Evolutionary conservation across 1,284 basidiomycete genomes (phyloP).

Genomic region (Retiboletus fuscus): DNA sequence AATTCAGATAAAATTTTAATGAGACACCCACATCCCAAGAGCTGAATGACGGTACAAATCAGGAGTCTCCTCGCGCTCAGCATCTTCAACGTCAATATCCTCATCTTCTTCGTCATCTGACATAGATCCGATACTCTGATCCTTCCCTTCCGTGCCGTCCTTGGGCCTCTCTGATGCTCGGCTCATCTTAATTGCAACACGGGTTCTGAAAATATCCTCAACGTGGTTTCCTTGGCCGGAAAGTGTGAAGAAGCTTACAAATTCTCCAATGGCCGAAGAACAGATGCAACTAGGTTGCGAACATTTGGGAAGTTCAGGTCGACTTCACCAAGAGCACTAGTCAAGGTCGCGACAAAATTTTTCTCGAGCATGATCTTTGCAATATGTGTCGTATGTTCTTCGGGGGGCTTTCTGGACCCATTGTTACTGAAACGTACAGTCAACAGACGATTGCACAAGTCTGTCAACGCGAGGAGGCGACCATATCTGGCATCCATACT

Average conservation of each 20-base stretch:
- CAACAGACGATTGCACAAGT: slow-evolving; percentile 90
- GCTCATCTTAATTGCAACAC: slow-evolving; percentile 98
- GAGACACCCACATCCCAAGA: slow-evolving; percentile 85
- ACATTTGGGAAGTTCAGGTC: slow-evolving; percentile 97
- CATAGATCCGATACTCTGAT: slow-evolving; percentile 68
- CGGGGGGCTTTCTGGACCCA: slow-evolving; percentile 70
- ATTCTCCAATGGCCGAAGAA: slow-evolving; percentile 91
- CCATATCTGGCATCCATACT: slow-evolving; percentile 87
- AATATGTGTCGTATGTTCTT: slow-evolving; percentile 89
- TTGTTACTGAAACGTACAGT: slow-evolving; percentile 78
- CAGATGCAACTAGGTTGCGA: slow-evolving; percentile 84
- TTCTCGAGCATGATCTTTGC: slow-evolving; percentile 99
- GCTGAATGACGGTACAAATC: slow-evolving; percentile 97
- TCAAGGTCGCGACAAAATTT: slow-evolving; percentile 92
- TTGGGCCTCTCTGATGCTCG: slow-evolving; percentile 80
- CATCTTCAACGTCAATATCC: slow-evolving; percentile 58
- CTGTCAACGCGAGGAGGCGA: slow-evolving; percentile 87
- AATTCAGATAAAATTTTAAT: slow-evolving; percentile 3
- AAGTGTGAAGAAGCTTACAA: slow-evolving; percentile 65
- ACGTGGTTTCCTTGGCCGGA: not conserved
- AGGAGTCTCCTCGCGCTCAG: slow-evolving; percentile 82
- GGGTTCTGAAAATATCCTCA: slow-evolving; percentile 69
- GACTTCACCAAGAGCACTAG: slow-evolving; percentile 90
- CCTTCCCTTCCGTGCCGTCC: slow-evolving; percentile 63
- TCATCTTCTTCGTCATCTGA: slow-evolving; percentile 75